Evolutionary conservation across 2,329 filamentous ascomycete species (phyloP).

Genomic region (Cercospora sesami): DNA sequence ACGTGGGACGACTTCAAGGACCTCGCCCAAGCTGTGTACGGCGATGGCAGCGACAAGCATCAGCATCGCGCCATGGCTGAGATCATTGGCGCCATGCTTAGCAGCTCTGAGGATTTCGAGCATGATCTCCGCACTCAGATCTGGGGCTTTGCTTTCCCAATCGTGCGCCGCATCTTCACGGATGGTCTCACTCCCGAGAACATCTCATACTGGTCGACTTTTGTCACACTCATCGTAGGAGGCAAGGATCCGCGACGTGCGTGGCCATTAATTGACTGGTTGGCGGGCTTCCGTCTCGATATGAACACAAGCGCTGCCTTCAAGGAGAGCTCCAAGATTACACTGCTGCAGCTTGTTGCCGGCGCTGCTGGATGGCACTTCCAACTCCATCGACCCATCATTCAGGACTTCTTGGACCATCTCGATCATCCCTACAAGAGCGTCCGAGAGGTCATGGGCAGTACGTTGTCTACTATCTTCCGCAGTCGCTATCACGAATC

Average conservation of each 20-base stretch:
- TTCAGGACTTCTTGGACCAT: slow-evolving; percentile 84
- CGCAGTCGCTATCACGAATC: slow-evolving; percentile 93
- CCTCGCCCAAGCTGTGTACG: slow-evolving; percentile 74
- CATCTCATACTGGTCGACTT: slow-evolving; percentile 89
- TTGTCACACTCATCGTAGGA: slow-evolving; percentile 84
- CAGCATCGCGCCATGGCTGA: slow-evolving; percentile 95
- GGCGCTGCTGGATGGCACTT: slow-evolving; percentile 95
- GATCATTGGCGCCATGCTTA: slow-evolving; percentile 82
- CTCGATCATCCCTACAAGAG: slow-evolving; percentile 98
- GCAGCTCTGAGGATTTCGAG: slow-evolving; percentile 75
- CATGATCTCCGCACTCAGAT: slow-evolving; percentile 70
- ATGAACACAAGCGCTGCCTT: slow-evolving; percentile 96
- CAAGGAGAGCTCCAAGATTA: slow-evolving; percentile 96
- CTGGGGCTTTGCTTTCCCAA: slow-evolving; percentile 88
- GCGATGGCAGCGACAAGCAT: slow-evolving; percentile 93
- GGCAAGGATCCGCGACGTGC: slow-evolving; percentile 85
- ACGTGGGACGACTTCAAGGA: slow-evolving; percentile 88
- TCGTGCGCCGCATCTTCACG: slow-evolving; percentile 81
- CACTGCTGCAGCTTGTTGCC: slow-evolving; percentile 83
- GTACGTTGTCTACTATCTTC: slow-evolving; percentile 83
- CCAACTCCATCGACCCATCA: slow-evolving; percentile 80
- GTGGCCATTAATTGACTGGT: slow-evolving; percentile 79
- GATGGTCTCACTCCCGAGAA: slow-evolving; percentile 95
- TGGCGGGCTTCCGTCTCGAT: slow-evolving; percentile 84
- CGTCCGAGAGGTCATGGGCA: slow-evolving; percentile 90